Evolutionary conservation across 1,284 basidiomycete species (phyloP), one percentile per base, ranked within the genome.

Genomic region (Ustilago xerochloae): DNA sequence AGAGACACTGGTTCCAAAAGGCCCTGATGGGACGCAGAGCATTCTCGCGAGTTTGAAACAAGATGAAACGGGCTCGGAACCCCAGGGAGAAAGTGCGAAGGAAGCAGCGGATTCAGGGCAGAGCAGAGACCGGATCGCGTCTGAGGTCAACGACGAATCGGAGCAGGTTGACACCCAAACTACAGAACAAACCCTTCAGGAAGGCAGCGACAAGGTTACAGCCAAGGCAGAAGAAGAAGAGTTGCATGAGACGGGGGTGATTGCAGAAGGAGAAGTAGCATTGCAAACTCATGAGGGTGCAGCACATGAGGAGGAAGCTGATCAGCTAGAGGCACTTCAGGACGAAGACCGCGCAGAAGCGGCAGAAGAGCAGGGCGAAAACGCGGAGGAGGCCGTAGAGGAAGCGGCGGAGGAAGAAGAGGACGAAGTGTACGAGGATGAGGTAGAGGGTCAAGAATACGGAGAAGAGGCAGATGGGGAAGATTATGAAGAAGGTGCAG

Each of bases 271-370:
- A 6, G 59, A 50, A 20, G 54, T 10, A 38, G 47, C 30, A 20
- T 26, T 32, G 32, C 26, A 29, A 6, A 4, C 18, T 6, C 20
- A 26, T 7, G 51, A 32, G 10, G 51, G 9, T 22, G 29, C 13
- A 3, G 49, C 35, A 5, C 28, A 26, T 41, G 36, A 24, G 18
- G 51, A 33, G 7, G 56, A 24, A 2, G 51, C 20, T 7, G 55
- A 60, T 6, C 38, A 41, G 13, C 18, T 7, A 29, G 67, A 16
- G n/a, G 56, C 22, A 26, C 36, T 30, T 13, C 56, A 53, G 26
- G 55, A 49, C 28, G 67, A 41, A 26, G 59, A 48, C 15, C 22
- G n/a, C 22, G 58, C n/a, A 43, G 50, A 51, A 9, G 64, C 39
- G 43, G 55, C 33, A 15, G 50, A 5, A 52, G 22, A 49, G 38